Evolutionary conservation across 208 protist species (phyloP).

Genomic region (Acanthamoeba healyi): DNA sequence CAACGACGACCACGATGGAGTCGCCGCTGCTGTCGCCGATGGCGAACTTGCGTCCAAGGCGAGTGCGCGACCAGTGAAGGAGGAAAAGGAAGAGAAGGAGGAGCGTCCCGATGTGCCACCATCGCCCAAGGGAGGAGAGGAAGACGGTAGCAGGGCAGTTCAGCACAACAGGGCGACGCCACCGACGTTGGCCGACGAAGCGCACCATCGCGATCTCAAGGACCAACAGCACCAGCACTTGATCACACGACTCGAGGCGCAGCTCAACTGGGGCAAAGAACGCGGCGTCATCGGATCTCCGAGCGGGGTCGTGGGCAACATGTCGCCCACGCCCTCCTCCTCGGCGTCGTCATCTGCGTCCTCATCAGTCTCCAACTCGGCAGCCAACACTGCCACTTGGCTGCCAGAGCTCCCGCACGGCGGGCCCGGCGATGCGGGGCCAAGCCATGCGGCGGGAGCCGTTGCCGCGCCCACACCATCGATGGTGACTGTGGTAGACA

Average conservation of each 20-base stretch:
- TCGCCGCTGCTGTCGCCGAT: background rate
- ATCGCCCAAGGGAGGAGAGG: too few species aligned
- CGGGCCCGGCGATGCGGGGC: background rate
- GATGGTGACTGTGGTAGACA: background rate
- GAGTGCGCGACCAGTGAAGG: background rate
- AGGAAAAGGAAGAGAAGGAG: background rate
- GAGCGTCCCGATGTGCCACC: background rate
- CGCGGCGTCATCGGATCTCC: constrained; percentile 46
- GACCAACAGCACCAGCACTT: constrained; percentile 41
- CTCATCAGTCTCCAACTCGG: background rate
- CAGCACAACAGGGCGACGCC: background rate
- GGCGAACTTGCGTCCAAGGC: background rate
- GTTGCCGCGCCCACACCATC: too few species aligned
- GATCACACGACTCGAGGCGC: background rate
- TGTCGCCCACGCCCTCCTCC: background rate
- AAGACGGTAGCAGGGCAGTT: background rate
- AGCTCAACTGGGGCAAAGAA: constrained; percentile 1
- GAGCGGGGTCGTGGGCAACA: constrained; percentile 1
- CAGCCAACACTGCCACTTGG: background rate
- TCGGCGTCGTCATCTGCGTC: background rate
- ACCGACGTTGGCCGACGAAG: background rate
- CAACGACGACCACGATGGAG: background rate
- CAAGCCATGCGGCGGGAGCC: background rate
- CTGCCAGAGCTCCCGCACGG: background rate
- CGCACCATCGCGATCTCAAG: background rate